Evolutionary conservation across 31 red algal species (phyloP), one percentile per base, ranked within the genome.

Genomic region (Asparagopsis taxiformis): DNA sequence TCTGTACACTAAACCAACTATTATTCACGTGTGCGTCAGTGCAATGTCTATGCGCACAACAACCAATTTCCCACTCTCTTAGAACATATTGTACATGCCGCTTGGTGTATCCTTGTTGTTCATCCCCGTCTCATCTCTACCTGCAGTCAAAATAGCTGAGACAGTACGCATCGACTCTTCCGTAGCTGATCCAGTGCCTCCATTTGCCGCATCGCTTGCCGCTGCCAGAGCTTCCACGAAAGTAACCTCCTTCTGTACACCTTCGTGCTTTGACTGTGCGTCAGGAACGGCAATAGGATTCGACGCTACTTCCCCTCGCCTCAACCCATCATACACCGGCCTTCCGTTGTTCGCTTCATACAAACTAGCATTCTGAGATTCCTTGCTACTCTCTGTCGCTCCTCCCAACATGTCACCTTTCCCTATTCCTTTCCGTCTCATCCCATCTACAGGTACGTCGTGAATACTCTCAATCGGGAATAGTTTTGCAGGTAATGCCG

Each of bases 21-120:
- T n/a, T n/a, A n/a, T n/a, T n/a, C n/a, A n/a, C n/a, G n/a, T n/a
- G n/a, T n/a, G n/a, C n/a, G n/a, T n/a, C n/a, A n/a, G n/a, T n/a
- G n/a, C n/a, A n/a, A n/a, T n/a, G n/a, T n/a, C n/a, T n/a, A n/a
- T n/a, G n/a, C n/a, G n/a, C n/a, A n/a, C n/a, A n/a, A n/a, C n/a
- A n/a, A n/a, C n/a, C n/a, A n/a, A n/a, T n/a, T n/a, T n/a, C n/a
- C n/a, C n/a, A n/a, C n/a, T 56, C 31, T 23, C 6, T 62, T 50
- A 75, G 55, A 86, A 86, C 71, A 75, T 86, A 65, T 76, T 75
- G 36, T 86, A 86, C 70, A 74, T 69, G 39, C 71, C 70, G 35
- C 55, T 72, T 44, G 30, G 51, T 16, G 34, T 22, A n/a, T 32
- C 70, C 33, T 38, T n/a, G 48, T 49, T 59, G 54, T 57, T 29